Base-by-base conservation (phyloP, 345 rosid genomes). In the Aurinia saxatilis region DNA sequence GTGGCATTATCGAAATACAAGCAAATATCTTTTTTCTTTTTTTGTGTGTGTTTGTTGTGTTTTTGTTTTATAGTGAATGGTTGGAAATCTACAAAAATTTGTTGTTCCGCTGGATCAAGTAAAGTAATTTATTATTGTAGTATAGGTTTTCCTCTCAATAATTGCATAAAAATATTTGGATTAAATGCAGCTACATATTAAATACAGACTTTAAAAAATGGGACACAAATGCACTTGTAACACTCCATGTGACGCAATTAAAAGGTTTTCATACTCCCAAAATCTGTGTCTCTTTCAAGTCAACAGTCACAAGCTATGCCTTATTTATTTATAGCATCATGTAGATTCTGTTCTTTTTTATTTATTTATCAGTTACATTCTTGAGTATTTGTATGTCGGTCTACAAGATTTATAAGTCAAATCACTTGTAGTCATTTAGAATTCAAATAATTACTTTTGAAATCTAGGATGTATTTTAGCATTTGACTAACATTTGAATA, bases 241-340 rank as follows among this genome's bases (percentile, higher is more conserved):
- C 60, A 68, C 13, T 37, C 62, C 67, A 60, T 45, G 73, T 60
- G 67, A 60, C 37, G 55, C 55, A 52, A 31, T 60, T 60, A 42
- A 58, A 67, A 50, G 5, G 1, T 10, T 27, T 6, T 40, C 45
- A 19, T 58, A 57, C 16, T 10, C 46, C 13, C 59, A 58, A 40
- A 67, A 68, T 8, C 27, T 34, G n/a, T 14, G 15, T 46, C 10
- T 33, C 63, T 10, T 50, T 36, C 42, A 68, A 68, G 73, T 68
- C 54, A 60, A 53, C 61, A 50, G 53, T 68, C 73, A 52, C 67
- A 60, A 60, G 62, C 67, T 52, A 42, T 27, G 41, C 67, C 61
- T 67, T 52, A 27, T 9, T 67, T 44, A 60, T 68, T 60, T 60
- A 68, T 68, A 35, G 23, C 49, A 25, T 68, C 73, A 45, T 45